These are phyloP conservation scores for Trichoderma aggressivum DNA, from an alignment of 2,329 filamentous ascomycete genomes.

Conservation along the genomic window DNA sequence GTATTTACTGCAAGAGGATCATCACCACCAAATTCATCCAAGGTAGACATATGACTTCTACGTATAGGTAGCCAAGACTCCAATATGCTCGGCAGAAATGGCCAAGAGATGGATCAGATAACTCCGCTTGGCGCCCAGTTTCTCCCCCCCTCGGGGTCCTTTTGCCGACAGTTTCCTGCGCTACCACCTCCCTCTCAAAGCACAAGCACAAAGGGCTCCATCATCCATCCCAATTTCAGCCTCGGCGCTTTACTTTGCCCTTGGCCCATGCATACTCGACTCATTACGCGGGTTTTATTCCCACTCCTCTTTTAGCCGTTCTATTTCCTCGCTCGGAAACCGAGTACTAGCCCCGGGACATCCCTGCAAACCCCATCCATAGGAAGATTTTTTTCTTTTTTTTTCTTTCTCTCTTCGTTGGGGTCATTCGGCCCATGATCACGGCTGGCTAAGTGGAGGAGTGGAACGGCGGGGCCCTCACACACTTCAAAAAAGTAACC, in stretches of 20 bases:
- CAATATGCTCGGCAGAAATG: not conserved
- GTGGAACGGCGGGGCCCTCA: not conserved
- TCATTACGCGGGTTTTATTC: not conserved
- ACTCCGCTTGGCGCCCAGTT: not conserved
- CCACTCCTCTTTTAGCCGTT: not conserved
- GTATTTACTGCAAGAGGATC: not conserved
- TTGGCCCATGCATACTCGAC: not conserved
- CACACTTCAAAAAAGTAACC: not conserved
- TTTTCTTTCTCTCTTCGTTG: not conserved
- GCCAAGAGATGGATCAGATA: conserved; percentile 3
- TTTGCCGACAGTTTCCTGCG: not conserved
- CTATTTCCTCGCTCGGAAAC: not conserved
- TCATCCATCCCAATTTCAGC: not conserved
- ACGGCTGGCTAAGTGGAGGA: not conserved
- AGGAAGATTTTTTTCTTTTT: not conserved
- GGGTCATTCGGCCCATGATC: not conserved
- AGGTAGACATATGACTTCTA: not conserved
- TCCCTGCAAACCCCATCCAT: not conserved
- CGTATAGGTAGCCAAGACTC: not conserved
- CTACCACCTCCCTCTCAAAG: not conserved
- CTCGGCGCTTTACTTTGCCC: not conserved
- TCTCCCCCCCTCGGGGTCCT: not conserved
- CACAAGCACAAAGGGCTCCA: too few species aligned
- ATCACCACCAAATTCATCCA: not conserved
- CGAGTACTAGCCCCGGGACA: not conserved